Conservation (phyloP, 345 rosid species). For the Rhodamnia argentea region DNA sequence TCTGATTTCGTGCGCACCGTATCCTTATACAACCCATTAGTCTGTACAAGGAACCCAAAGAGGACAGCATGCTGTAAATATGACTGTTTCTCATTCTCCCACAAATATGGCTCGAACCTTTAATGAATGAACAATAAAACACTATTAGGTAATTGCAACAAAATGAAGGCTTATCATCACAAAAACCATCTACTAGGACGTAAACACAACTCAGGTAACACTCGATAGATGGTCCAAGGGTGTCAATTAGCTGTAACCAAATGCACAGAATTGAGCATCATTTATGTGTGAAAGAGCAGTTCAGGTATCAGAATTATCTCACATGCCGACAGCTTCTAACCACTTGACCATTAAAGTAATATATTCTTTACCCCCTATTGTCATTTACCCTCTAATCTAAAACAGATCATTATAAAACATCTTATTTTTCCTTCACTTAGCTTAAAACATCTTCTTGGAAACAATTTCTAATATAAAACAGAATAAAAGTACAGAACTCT, state of each 20-base stretch:
- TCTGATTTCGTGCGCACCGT: constrained; percentile 70
- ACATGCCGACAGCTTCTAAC: not conserved
- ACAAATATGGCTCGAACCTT: constrained; percentile 88
- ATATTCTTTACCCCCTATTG: too few species aligned
- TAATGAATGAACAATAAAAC: not conserved
- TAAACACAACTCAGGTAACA: not conserved
- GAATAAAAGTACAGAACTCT: too few species aligned
- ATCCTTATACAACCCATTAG: constrained; percentile 80
- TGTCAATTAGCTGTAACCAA: not conserved
- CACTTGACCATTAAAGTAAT: too few species aligned
- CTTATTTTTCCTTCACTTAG: not conserved
- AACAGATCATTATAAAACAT: not conserved
- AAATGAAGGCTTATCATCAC: not conserved
- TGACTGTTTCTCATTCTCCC: constrained; percentile 91
- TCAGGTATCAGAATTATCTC: not conserved
- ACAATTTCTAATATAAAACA: too few species aligned
- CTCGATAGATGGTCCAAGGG: too few species aligned
- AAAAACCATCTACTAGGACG: not conserved
- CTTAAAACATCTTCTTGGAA: too few species aligned
- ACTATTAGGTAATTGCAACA: not conserved
- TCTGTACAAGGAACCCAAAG: constrained; percentile 96
- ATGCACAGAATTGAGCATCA: not conserved
- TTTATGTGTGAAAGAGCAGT: not conserved
- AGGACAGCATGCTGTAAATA: constrained; percentile 91
- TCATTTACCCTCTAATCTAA: too few species aligned